phyloP scores from a whole-genome alignment of 2,329 filamentous ascomycete species.

The Hypomyces perniciosus region DNA sequence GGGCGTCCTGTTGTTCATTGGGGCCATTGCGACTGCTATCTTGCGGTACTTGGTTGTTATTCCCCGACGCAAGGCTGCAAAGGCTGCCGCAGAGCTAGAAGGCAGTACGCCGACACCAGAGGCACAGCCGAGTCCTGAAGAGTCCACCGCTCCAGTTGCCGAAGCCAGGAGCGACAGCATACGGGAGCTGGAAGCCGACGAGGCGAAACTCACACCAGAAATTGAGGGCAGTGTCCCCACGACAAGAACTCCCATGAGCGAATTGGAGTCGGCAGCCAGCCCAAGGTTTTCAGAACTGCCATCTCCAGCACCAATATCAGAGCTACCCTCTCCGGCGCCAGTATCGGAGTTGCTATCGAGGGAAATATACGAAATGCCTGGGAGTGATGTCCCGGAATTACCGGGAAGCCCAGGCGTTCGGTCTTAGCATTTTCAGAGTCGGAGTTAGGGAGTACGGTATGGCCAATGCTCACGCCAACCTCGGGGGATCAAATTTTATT shows the following conservation, averaged over 20 bases:
- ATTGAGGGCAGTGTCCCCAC: conserved; percentile 3
- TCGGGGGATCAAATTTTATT: too few species aligned
- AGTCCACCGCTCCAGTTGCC: not conserved
- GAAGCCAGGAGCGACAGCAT: not conserved
- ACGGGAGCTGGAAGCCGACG: conserved; percentile 6
- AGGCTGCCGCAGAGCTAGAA: not conserved
- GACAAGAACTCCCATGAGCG: conserved; percentile 5
- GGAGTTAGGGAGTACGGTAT: too few species aligned
- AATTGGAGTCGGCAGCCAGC: not conserved
- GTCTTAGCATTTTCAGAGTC: too few species aligned
- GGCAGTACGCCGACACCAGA: not conserved
- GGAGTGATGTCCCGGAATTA: conserved; percentile 12
- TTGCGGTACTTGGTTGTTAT: conserved; percentile 3
- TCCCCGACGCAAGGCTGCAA: conserved; percentile 4
- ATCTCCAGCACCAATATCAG: conserved; percentile 1
- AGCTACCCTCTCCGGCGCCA: conserved; percentile 1
- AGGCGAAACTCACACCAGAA: not conserved
- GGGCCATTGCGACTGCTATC: not conserved
- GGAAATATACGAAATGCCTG: conserved; percentile 13
- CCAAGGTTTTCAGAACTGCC: not conserved
- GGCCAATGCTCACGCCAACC: too few species aligned
- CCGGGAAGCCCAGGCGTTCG: not conserved
- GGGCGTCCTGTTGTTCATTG: conserved; percentile 6
- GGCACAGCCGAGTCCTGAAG: not conserved
- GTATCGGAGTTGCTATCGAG: conserved; percentile 10